phyloP scores from a whole-genome alignment of 352 stramenopile species.

The Phytophthora pseudosyringae region DNA sequence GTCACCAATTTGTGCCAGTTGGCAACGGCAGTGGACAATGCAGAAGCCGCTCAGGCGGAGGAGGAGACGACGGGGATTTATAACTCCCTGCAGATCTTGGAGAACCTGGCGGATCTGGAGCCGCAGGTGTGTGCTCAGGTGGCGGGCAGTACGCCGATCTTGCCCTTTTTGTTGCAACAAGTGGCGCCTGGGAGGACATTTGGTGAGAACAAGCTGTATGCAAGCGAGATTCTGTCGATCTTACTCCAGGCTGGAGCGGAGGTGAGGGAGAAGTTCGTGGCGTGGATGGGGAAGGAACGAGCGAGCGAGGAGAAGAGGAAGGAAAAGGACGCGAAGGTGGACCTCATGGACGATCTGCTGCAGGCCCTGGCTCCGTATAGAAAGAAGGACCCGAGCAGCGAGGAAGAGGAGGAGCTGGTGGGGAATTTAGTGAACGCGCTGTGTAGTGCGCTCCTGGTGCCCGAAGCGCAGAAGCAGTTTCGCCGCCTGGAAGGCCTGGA shows the following conservation, averaged over 20 bases:
- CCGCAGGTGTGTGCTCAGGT: constrained; percentile 56
- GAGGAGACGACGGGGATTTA: constrained; percentile 79
- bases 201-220: constrained; percentile 85
- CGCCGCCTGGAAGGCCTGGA: constrained; percentile 90
- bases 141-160: constrained; percentile 51
- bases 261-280: constrained; percentile 53
- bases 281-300: constrained; percentile 19
- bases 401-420: constrained; percentile 92
- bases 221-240: constrained; percentile 87
- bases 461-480: constrained; percentile 58
- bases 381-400: constrained; percentile 77
- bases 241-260: constrained; percentile 68
- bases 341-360: constrained; percentile 93
- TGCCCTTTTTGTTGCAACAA: constrained; percentile 67
- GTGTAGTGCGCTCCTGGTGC: constrained; percentile 74
- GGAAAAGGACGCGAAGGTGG: constrained; percentile 28
- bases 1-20: constrained; percentile 57
- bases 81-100: constrained; percentile 82
- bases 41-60: constrained; percentile 42
- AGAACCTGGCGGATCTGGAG: constrained; percentile 75
- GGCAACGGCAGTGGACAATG: constrained; percentile 17
- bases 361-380: constrained; percentile 89
- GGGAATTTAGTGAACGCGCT: constrained; percentile 94
- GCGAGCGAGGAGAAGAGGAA: constrained; percentile 23
- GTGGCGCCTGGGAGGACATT: constrained; percentile 46